Base-by-base conservation (phyloP, 2,329 filamentous ascomycete species). In the Ophiostoma australiae region DNA sequence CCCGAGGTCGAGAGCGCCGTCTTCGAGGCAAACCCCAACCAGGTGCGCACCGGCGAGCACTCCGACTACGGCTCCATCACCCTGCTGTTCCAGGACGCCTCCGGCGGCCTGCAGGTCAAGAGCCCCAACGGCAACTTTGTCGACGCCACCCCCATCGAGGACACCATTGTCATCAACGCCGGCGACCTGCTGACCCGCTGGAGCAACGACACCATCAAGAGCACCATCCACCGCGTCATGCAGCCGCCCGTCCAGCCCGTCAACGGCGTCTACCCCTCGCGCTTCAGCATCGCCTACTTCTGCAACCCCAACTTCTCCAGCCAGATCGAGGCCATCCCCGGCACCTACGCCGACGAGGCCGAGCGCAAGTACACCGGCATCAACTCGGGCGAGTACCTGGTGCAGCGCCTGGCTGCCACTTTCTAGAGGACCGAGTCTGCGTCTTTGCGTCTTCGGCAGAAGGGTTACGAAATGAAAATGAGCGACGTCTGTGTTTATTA, bases 191-290 rank as follows among this genome's bases (percentile, higher is more conserved):
- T 97, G 68, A 90, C 92, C 1, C 84, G 93, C 69, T 97, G 93
- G 94, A 92, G 91, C 74, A 97, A 97, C 77, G 92, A 96, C 77
- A 91, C 87, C 4, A 97, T 97, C 81, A 93, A 91, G 81, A 94
- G 91, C 77, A 97, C 94, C 4, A 87, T 93, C 72, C 94, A 97
- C 80, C 88, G 93, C 13, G 94, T 97, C 0, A 91, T 97, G 5
- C 91, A 97, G 81, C 94, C 94, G 1, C 91, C 92, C 0, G 71
- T 27, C 20, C 15, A 23, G n/a, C 58, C 72, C 44, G 82, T 81
- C 3, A 81, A 80, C 8, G 84, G 84, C 20, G 80, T 83, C 55
- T 90, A 96, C 78, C 92, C 93, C 1, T 84, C 92, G 0, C 84
- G 91, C 55, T 97, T 97, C 77, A 94, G 91, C 76, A 90, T 97